These are phyloP conservation scores for Galerina marginata DNA, from an alignment of 768 basidiomycete species.

Conservation along the genomic window DNA sequence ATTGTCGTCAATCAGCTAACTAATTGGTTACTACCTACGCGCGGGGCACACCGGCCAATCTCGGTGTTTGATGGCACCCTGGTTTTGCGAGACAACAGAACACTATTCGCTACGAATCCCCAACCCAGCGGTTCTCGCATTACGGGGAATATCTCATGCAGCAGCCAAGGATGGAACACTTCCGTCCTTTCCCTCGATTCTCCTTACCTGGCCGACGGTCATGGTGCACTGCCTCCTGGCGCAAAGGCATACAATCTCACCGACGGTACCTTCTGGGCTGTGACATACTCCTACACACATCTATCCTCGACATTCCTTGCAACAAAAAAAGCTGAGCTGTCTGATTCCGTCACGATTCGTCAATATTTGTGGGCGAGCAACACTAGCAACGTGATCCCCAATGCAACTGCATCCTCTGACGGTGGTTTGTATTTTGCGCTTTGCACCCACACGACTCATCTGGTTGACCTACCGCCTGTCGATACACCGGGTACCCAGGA, in stretches of 20 bases:
- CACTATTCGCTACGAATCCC: background rate
- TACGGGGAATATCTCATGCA: background rate
- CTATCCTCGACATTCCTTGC: background rate
- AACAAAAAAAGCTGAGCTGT: no score
- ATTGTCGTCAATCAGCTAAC: background rate
- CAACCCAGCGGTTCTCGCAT: background rate
- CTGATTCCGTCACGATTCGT: background rate
- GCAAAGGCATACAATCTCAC: background rate
- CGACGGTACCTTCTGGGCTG: background rate
- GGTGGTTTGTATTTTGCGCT: background rate
- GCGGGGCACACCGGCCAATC: background rate
- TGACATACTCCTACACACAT: background rate
- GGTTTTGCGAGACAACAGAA: constrained; percentile 3
- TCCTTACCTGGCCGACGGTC: background rate
- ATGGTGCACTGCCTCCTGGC: background rate
- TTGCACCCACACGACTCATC: background rate
- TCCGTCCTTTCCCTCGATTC: background rate
- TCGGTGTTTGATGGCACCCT: background rate
- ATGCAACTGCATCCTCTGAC: background rate
- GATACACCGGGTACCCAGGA: no score
- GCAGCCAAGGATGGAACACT: background rate
- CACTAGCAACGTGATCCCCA: background rate
- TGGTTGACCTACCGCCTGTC: background rate
- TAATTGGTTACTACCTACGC: background rate
- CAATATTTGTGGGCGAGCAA: constrained; percentile 7